Base-by-base conservation (phyloP, 345 rosid genomes). In the Eutrema japonicum region DNA sequence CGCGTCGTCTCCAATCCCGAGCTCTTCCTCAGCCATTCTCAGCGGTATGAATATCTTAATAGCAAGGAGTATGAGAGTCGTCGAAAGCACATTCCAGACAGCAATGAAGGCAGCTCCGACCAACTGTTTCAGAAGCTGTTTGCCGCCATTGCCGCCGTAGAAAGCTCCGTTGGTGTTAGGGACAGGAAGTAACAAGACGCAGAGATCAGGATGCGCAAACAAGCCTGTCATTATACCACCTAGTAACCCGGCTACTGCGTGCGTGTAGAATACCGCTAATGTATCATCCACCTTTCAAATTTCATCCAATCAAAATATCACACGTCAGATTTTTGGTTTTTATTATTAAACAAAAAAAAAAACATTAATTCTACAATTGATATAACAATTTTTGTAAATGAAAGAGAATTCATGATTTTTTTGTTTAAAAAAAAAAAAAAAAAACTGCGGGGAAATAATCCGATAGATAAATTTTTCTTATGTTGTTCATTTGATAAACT, bases 181-280 rank as follows among this genome's bases (percentile, higher is more conserved):
- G 4, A 27, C 13, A 1, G 86, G 89, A 9, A 85, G 76, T 37
- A 60, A 33, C 18, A 89, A 83, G 5, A 0, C 6, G 57, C 98
- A 93, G 0, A 89, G 96, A 0, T 27, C 77, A 6, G 98, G 98
- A 75, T 89, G 89, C 2, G 98, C 98, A 3, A 93, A 43, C 1
- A 93, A 91, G 2, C 98, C 98, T 0, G 98, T 93, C 35, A 86
- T 78, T 16, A 89, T 72, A 37, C 88, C 98, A 0, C 98, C 98
- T 12, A 93, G 16, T 42, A 93, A 59, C 6, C 98, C 98, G 0
- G 98, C 97, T 10, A 93, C 98, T 0, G 98, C 98, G 58, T 93
- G 98, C 0, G 98, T 93, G 92, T 93, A 94, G 68, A 93, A 91
- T 59, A 89, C 98, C 3, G 91, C 98, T 10, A 93, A 78, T 0